A percentile compares a stretch with the other conserved stretches of the same genome.
Evolutionary conservation across 139 green algal genomes (phyloP).

Genomic region (Trebouxia sp.): DNA sequence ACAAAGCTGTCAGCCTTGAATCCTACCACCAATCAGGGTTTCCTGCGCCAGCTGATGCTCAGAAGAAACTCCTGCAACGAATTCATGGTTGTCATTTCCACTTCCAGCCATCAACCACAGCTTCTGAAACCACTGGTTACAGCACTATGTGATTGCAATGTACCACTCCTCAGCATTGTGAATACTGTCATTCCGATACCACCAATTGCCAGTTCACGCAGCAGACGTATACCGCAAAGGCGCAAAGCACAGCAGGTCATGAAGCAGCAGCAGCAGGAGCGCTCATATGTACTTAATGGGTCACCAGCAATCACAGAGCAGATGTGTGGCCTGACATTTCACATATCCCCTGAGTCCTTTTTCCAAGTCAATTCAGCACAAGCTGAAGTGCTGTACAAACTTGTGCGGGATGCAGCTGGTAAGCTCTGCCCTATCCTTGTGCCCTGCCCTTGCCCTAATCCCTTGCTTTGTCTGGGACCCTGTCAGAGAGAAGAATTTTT

Average conservation of each 20-base stretch:
- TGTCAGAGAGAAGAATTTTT: too few relatives aligned
- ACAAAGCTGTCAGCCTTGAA: slow-evolving; percentile 41
- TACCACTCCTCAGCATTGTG: background rate
- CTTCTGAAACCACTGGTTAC: background rate
- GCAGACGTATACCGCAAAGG: background rate
- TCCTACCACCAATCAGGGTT: slow-evolving; percentile 29
- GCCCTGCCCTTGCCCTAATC: too few relatives aligned
- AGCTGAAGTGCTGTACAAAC: slow-evolving; percentile 69
- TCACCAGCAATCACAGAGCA: slow-evolving; percentile 46
- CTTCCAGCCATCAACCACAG: background rate
- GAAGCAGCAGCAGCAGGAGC: background rate
- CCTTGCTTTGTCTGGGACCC: too few relatives aligned
- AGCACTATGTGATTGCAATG: background rate
- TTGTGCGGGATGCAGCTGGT: slow-evolving; percentile 55
- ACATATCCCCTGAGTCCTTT: slow-evolving; percentile 77
- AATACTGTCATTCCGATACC: background rate
- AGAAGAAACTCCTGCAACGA: background rate
- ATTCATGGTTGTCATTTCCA: slow-evolving; percentile 18
- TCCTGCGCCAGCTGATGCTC: slow-evolving; percentile 44
- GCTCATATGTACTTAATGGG: slow-evolving; percentile 36
- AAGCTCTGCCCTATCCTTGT: too few relatives aligned
- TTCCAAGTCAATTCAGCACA: slow-evolving; percentile 91
- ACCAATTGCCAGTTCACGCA: background rate
- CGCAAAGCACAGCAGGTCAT: background rate
- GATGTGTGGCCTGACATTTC: slow-evolving; percentile 68